phyloP scores from a whole-genome alignment of 306 rosid species.

The Clitoria ternatea region DNA sequence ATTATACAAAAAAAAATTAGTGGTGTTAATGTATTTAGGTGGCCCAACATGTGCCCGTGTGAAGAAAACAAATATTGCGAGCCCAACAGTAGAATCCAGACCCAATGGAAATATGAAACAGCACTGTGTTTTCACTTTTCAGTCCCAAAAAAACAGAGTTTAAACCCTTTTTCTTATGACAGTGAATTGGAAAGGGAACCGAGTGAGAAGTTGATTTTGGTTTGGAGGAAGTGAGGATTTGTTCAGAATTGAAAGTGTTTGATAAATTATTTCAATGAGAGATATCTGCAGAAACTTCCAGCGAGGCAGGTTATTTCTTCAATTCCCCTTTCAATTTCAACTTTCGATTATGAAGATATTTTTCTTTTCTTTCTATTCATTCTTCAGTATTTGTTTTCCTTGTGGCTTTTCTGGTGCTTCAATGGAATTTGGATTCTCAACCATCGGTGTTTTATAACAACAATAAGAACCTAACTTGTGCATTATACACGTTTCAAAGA shows the following conservation, averaged over 20 bases:
- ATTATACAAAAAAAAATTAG: too few relatives aligned
- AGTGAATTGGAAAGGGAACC: too few relatives aligned
- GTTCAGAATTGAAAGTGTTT: background rate
- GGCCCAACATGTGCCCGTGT: too few relatives aligned
- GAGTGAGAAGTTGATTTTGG: background rate
- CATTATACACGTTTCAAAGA: background rate
- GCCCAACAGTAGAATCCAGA: too few relatives aligned
- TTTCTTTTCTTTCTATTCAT: background rate
- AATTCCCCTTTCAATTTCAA: background rate
- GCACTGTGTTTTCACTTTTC: too few relatives aligned
- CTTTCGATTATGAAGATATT: background rate
- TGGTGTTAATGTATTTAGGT: too few relatives aligned
- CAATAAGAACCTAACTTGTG: background rate
- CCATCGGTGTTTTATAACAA: background rate
- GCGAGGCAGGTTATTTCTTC: slow-evolving; percentile 33
- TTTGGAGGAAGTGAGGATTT: background rate
- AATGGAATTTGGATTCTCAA: background rate
- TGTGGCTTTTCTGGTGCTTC: too few relatives aligned
- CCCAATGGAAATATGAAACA: too few relatives aligned
- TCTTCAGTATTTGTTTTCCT: background rate
- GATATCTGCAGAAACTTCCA: slow-evolving; percentile 26
- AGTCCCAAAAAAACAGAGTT: too few relatives aligned
- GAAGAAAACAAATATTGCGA: too few relatives aligned
- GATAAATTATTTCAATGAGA: background rate
- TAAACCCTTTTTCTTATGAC: too few relatives aligned